phyloP scores from a whole-genome alignment of 2,329 filamentous ascomycete genomes.

The Fusarium mundagurra region DNA sequence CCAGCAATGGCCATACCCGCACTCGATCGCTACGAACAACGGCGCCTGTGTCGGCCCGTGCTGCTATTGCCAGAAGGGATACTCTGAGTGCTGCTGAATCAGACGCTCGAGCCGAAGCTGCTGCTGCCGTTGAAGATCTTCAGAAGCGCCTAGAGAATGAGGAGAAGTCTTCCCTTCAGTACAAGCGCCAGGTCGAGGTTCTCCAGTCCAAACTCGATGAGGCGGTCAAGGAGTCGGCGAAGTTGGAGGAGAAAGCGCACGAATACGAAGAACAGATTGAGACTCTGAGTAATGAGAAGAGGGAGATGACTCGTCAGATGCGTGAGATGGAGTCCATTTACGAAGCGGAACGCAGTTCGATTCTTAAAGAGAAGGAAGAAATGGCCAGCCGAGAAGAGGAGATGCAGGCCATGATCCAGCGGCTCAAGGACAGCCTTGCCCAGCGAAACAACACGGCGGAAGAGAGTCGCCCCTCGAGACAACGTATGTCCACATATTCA shows the following conservation, averaged over 20 bases:
- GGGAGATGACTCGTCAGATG: constrained; percentile 82
- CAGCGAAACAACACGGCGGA: constrained; percentile 73
- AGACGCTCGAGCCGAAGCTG: constrained; percentile 80
- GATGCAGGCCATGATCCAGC: constrained; percentile 88
- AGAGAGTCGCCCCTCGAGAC: constrained; percentile 66
- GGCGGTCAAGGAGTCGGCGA: constrained; percentile 80
- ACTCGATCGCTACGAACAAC: constrained; percentile 72
- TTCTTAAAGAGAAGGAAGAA: constrained; percentile 92
- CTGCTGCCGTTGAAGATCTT: constrained; percentile 83
- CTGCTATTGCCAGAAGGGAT: constrained; percentile 70
- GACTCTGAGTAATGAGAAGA: constrained; percentile 82
- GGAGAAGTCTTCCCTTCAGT: constrained; percentile 80
- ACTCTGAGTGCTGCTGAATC: constrained; percentile 67
- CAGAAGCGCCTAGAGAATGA: constrained; percentile 84
- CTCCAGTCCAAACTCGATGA: constrained; percentile 89
- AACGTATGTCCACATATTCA: constrained; percentile 57
- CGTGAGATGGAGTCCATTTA: constrained; percentile 94
- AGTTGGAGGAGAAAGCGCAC: constrained; percentile 87
- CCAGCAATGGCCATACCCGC: constrained; percentile 56
- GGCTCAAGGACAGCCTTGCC: constrained; percentile 88
- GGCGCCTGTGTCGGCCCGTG: constrained; percentile 78
- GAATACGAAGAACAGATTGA: constrained; percentile 88
- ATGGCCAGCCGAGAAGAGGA: constrained; percentile 86
- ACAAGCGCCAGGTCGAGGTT: constrained; percentile 84
- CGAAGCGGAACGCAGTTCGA: constrained; percentile 86